phyloP scores from a whole-genome alignment of 352 stramenopile genomes.

The Detonula confervacea region DNA sequence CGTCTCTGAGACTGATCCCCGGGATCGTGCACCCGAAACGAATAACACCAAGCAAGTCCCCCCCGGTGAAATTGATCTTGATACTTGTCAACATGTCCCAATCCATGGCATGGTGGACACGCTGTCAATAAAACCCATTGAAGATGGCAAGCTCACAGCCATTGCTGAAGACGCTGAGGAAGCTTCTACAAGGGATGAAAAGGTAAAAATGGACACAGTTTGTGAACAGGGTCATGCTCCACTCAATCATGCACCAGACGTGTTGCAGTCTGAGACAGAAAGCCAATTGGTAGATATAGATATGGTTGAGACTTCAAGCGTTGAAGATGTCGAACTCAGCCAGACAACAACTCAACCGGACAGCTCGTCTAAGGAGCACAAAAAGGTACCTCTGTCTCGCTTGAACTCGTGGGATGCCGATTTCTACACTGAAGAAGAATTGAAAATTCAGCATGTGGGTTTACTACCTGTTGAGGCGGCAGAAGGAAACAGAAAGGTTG shows the following conservation, averaged over 20 bases:
- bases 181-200: too few species aligned
- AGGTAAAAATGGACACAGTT: constrained; percentile 5
- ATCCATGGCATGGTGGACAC: neutral
- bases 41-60: neutral
- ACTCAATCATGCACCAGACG: neutral
- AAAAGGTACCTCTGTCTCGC: neutral
- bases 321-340: constrained; percentile 5
- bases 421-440: neutral
- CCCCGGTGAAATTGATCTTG: neutral
- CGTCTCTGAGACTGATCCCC: neutral
- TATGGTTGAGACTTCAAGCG: constrained; percentile 8
- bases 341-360: neutral
- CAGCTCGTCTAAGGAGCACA: neutral
- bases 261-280: neutral
- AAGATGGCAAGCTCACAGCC: neutral
- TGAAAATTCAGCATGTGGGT: neutral
- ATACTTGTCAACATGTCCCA: constrained; percentile 3
- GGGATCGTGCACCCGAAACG: neutral
- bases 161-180: constrained; percentile 15
- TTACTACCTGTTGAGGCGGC: neutral
- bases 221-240: too few species aligned
- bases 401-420: constrained; percentile 26
- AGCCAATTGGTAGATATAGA: constrained; percentile 3
- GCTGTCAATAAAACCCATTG: too few species aligned
- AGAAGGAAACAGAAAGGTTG: neutral